These are phyloP conservation scores for Microbotryum saponariae DNA, from an alignment of 1,284 basidiomycete genomes.

Conservation along the genomic window DNA sequence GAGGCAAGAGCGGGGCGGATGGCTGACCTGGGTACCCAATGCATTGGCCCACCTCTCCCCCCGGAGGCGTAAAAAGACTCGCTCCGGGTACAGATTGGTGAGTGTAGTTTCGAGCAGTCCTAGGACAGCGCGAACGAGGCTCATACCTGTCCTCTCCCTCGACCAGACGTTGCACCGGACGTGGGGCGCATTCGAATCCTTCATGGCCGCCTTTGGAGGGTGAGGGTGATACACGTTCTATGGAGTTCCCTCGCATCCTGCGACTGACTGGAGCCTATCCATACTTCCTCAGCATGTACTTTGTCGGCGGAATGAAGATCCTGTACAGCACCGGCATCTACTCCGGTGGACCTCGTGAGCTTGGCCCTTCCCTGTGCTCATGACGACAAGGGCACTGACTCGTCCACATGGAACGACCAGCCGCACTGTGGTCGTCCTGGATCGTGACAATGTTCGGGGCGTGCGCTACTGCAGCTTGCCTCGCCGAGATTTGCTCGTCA, in stretches of 20 bases:
- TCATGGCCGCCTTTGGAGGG: slow-evolving; percentile 72
- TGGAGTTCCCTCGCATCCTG: background rate
- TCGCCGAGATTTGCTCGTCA: slow-evolving; percentile 78
- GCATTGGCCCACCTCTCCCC: background rate
- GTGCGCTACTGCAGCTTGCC: slow-evolving; percentile 69
- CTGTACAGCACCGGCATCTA: slow-evolving; percentile 67
- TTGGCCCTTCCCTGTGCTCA: too few species aligned
- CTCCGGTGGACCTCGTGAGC: slow-evolving; percentile 59
- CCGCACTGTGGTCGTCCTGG: slow-evolving; percentile 74
- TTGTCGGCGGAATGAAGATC: slow-evolving; percentile 64
- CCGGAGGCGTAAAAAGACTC: slow-evolving; percentile 47
- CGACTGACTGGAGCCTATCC: background rate
- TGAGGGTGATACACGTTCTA: slow-evolving; percentile 70
- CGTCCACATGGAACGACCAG: slow-evolving; percentile 32
- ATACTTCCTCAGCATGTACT: slow-evolving; percentile 54
- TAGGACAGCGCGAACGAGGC: too few species aligned
- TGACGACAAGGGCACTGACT: too few species aligned
- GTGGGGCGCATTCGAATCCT: slow-evolving; percentile 69
- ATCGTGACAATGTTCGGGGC: slow-evolving; percentile 68
- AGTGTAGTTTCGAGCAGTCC: too few species aligned
- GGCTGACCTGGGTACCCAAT: background rate
- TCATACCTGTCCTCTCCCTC: too few species aligned
- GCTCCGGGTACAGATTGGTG: slow-evolving; percentile 56
- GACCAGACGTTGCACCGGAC: slow-evolving; percentile 66
- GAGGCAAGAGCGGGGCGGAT: background rate